Conservation (phyloP, 495 filamentous ascomycete genomes). For the Glutinoglossum americanum region DNA sequence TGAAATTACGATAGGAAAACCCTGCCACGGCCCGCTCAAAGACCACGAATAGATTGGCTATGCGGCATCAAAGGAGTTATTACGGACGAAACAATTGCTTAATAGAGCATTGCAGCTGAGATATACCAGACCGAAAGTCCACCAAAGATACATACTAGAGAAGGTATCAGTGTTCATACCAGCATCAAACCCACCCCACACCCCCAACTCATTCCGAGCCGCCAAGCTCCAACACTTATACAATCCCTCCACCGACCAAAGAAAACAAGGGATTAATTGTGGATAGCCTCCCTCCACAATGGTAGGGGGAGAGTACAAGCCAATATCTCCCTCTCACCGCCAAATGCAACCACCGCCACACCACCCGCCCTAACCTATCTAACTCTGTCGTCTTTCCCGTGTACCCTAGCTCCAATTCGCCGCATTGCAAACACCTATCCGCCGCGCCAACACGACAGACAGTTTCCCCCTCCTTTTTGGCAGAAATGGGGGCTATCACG, state of each 20-base stretch:
- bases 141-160: neutral
- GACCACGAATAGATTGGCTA: neutral
- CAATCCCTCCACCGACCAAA: neutral
- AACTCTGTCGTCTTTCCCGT: no score
- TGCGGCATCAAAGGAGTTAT: neutral
- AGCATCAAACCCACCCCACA: no score
- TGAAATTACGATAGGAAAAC: neutral
- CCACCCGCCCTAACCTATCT: neutral
- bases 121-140: neutral
- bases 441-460: no score
- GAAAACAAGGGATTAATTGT: neutral
- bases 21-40: neutral
- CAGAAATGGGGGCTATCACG: no score
- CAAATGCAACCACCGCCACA: neutral
- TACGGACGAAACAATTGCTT: neutral
- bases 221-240: no score
- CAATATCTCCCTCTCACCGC: neutral
- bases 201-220: no score
- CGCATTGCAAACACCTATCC: no score
- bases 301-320: neutral
- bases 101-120: neutral
- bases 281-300: no score
- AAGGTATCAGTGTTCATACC: no score
- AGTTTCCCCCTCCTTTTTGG: no score
- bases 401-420: no score